Percentiles rank a stretch among this genome's conserved stretches.
Evolutionary conservation across 2,329 filamentous ascomycete genomes (phyloP).

Genomic region (Huntiella bhutanensis): DNA sequence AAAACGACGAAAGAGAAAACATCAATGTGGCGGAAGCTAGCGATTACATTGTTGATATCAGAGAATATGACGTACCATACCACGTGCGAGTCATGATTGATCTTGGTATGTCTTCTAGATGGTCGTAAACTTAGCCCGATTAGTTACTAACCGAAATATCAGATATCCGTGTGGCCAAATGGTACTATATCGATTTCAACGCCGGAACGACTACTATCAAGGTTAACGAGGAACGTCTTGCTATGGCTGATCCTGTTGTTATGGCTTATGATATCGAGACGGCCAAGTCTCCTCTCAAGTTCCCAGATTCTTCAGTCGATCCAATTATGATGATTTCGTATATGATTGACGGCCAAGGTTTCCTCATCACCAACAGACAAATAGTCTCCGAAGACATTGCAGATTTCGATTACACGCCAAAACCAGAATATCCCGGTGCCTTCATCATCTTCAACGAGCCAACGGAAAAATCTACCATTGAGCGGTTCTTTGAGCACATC

Average conservation of each 20-base stretch:
- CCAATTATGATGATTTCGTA: constrained; percentile 99
- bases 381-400: constrained; percentile 94
- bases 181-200: constrained; percentile 91
- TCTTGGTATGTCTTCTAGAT: constrained; percentile 34
- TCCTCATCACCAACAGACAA: constrained; percentile 92
- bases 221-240: constrained; percentile 70
- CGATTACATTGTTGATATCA: constrained; percentile 95
- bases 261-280: constrained; percentile 99
- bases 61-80: constrained; percentile 98
- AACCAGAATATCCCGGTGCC: constrained; percentile 81
- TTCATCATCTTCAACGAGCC: constrained; percentile 99
- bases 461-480: constrained; percentile 70
- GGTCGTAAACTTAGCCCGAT: background rate
- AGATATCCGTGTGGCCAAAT: constrained; percentile 92
- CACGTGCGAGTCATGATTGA: constrained; percentile 98
- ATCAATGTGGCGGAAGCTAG: constrained; percentile 66
- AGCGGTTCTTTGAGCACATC: constrained; percentile 87
- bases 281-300: constrained; percentile 86
- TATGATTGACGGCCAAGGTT: constrained; percentile 98
- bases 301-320: constrained; percentile 83
- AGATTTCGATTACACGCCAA: constrained; percentile 97
- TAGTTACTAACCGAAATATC: constrained; percentile 14
- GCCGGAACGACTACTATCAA: constrained; percentile 71
- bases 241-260: constrained; percentile 88
- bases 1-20: constrained; percentile 62